phyloP scores from a whole-genome alignment of 495 filamentous ascomycete genomes.

The Margaritispora aquatica region DNA sequence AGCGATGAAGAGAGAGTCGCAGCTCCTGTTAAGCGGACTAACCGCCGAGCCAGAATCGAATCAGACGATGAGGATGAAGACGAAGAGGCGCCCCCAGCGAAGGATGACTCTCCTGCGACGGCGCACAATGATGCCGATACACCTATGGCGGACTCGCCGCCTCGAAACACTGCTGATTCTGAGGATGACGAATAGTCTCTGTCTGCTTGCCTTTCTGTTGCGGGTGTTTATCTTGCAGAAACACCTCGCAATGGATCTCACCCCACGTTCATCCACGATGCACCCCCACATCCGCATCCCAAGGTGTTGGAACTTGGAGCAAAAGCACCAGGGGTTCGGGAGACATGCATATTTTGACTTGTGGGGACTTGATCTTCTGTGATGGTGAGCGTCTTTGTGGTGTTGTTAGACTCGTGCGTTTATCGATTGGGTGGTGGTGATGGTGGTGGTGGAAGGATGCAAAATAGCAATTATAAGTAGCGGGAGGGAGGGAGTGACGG shows the following conservation, averaged over 20 bases:
- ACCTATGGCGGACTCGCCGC: constrained; percentile 18
- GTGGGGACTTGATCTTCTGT: background rate
- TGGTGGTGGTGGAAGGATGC: no score
- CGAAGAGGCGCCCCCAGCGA: constrained; percentile 10
- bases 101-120: constrained; percentile 19
- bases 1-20: constrained; percentile 26
- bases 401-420: no score
- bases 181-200: constrained; percentile 16
- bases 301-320: background rate
- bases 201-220: background rate
- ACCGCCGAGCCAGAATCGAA: constrained; percentile 22
- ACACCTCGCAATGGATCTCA: background rate
- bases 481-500: no score
- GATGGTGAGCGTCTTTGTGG: no score
- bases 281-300: background rate
- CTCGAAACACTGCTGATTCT: constrained; percentile 8
- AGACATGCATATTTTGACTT: background rate
- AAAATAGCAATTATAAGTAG: no score
- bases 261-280: background rate
- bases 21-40: constrained; percentile 18
- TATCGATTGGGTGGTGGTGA: no score
- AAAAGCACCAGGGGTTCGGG: background rate
- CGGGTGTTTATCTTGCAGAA: background rate
- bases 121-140: constrained; percentile 19
- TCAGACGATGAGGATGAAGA: constrained; percentile 27